Percentiles rank a stretch among this genome's conserved stretches.
phyloP scores from a whole-genome alignment of 2,329 filamentous ascomycete genomes.

The Ilyonectria destructans region DNA sequence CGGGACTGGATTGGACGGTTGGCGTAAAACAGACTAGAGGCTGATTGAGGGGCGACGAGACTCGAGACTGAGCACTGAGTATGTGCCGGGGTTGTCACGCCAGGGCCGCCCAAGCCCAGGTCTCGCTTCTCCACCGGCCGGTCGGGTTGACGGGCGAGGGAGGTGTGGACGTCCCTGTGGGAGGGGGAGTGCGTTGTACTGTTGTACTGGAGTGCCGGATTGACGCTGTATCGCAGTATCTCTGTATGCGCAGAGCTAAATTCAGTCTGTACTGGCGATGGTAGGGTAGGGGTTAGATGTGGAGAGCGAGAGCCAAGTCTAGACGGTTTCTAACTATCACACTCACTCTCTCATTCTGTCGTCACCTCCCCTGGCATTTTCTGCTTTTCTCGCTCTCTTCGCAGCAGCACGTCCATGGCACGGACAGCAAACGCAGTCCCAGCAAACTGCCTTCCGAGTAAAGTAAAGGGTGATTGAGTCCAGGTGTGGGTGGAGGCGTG shows the following conservation, averaged over 20 bases:
- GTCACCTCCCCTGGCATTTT: background rate
- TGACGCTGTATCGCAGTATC: background rate
- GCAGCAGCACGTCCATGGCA: background rate
- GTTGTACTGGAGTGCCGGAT: conserved; percentile 5
- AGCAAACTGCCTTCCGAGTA: conserved; percentile 23
- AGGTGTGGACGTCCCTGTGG: conserved; percentile 1
- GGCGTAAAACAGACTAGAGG: conserved; percentile 11
- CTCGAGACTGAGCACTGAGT: background rate
- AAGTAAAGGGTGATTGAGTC: background rate
- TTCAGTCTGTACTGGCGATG: background rate
- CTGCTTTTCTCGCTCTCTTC: background rate
- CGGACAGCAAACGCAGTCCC: conserved; percentile 5
- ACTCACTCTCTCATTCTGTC: background rate
- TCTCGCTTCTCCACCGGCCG: conserved; percentile 33
- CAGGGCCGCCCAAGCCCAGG: conserved; percentile 19
- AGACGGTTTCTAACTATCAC: background rate
- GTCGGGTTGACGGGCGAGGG: conserved; percentile 31
- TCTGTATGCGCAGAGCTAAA: conserved; percentile 4
- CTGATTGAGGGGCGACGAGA: conserved; percentile 11
- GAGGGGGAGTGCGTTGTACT: conserved; percentile 32
- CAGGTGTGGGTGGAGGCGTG: conserved; percentile 21
- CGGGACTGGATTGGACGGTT: conserved; percentile 21
- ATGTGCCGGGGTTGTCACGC: conserved; percentile 21
- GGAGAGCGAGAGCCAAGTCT: background rate
- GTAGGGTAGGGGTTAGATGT: background rate